Evolutionary conservation across 768 basidiomycete species (phyloP), one percentile per base, ranked within the genome.

Genomic region (Sarcomyxa edulis): DNA sequence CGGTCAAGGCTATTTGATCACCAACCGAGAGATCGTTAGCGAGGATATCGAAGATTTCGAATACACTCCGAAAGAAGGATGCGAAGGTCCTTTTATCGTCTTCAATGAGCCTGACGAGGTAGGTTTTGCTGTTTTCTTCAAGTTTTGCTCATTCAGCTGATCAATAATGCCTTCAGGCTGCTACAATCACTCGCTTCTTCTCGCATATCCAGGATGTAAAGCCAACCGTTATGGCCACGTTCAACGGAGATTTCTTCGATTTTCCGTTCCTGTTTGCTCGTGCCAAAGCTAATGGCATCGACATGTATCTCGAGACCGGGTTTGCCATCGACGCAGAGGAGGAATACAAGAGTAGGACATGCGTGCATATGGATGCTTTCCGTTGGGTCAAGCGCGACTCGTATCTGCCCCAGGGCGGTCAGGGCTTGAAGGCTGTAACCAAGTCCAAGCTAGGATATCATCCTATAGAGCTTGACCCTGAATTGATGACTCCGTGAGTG

Each of bases 371-470:
- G 96, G 96, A 99, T 53, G 95, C 92, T 57, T 98, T 97, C 72
- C 81, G 95, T 51, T 99, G 96, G 96, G 96, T 99, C 35, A 98
- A 99, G 61, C 84, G 96, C 28, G 96, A 98, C 64, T 98, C 94
- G 6, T 98, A 99, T 57, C 66, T 99, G 11, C 96, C 96, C 1
- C 96, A 98, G 66, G 96, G 96, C 31, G 92, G 88, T 70, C 96
- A 98, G 56, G 96, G 96, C 53, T 66, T 99, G 57, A 99, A 99
- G 58, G 96, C 96, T 0, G 96, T 98, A 10, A 99, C 96, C 2
- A 93, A 85, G 0, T 78, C 89, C 12, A 99, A 99, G 62, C 64
- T 99, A 7, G 96, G 96, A 3, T 99, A 99, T 56, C 81, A 93
- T 54, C 96, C 96, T 7, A 90, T 94, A 32, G 96, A 98, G 53